Conservation (phyloP, 306 rosid genomes). For the Sphenostylis stenocarpa region DNA sequence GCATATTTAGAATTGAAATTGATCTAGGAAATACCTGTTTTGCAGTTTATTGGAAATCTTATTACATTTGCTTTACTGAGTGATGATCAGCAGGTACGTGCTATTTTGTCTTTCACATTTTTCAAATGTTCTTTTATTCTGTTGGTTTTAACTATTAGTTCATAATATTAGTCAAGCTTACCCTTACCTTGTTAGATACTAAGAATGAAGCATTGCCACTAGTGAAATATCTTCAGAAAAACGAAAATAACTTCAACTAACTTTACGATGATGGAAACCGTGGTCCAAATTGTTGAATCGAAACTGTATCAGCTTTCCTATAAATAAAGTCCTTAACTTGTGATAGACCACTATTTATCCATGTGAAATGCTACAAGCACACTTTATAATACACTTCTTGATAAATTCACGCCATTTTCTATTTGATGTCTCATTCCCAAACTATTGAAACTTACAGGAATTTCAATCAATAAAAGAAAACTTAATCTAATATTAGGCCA, state of each 20-base stretch:
- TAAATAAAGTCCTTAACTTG: conserved; percentile 1
- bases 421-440: not conserved
- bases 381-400: not conserved
- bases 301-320: not conserved
- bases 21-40: not conserved
- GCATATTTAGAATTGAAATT: conserved; percentile 10
- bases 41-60: conserved; percentile 94
- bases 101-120: conserved; percentile 25
- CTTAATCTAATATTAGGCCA: not conserved
- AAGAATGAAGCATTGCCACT: conserved; percentile 12
- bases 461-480: not conserved
- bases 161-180: conserved; percentile 8
- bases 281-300: conserved; percentile 5
- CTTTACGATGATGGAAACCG: not conserved
- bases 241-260: not conserved
- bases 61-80: conserved; percentile 68
- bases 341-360: not conserved
- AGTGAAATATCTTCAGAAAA: conserved; percentile 8
- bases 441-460: not conserved
- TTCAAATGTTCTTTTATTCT: not conserved
- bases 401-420: not conserved
- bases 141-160: conserved; percentile 14
- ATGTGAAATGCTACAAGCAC: not conserved
- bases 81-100: conserved; percentile 64
- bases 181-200: conserved; percentile 15